Evolutionary conservation across 352 stramenopile genomes (phyloP).

Genomic region (Blastocystis sp.): DNA sequence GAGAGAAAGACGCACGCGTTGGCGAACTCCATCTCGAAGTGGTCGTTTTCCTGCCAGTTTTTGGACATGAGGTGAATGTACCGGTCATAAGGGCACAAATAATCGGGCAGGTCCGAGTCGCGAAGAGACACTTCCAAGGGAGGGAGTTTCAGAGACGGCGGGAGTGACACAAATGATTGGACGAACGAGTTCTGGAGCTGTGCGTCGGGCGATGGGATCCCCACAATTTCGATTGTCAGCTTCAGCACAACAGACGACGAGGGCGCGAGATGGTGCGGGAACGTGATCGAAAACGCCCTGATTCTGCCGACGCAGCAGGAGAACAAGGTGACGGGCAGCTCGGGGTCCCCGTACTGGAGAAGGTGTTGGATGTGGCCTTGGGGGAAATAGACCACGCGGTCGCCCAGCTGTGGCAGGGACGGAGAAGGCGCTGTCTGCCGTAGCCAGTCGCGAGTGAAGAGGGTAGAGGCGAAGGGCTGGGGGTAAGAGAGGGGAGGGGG

Average conservation of each 20-base stretch:
- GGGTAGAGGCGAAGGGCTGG: background rate
- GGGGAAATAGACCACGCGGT: constrained; percentile 72
- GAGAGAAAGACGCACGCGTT: background rate
- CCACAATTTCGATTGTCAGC: constrained; percentile 59
- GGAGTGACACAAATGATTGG: constrained; percentile 2
- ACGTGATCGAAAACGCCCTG: constrained; percentile 21
- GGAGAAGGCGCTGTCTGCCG: background rate
- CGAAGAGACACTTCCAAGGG: constrained; percentile 68
- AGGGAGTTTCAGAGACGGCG: constrained; percentile 1
- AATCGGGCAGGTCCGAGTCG: constrained; percentile 70
- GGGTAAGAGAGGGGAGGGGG: background rate
- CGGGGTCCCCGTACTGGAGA: constrained; percentile 39
- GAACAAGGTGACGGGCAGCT: constrained; percentile 8
- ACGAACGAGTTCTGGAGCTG: background rate
- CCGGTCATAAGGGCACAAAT: constrained; percentile 20
- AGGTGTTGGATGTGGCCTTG: constrained; percentile 70
- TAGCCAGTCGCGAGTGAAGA: constrained; percentile 55
- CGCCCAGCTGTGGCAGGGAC: constrained; percentile 69
- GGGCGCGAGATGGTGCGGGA: constrained; percentile 63
- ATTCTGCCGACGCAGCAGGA: constrained; percentile 59
- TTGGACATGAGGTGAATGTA: constrained; percentile 33
- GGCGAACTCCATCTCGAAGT: constrained; percentile 62
- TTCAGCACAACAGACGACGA: constrained; percentile 32
- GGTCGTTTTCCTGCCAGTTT: constrained; percentile 30
- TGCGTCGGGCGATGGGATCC: background rate